A percentile compares a stretch with the other conserved stretches of the same genome.
Conservation (phyloP, 352 stramenopile species). For the Phytophthora cactorum region DNA sequence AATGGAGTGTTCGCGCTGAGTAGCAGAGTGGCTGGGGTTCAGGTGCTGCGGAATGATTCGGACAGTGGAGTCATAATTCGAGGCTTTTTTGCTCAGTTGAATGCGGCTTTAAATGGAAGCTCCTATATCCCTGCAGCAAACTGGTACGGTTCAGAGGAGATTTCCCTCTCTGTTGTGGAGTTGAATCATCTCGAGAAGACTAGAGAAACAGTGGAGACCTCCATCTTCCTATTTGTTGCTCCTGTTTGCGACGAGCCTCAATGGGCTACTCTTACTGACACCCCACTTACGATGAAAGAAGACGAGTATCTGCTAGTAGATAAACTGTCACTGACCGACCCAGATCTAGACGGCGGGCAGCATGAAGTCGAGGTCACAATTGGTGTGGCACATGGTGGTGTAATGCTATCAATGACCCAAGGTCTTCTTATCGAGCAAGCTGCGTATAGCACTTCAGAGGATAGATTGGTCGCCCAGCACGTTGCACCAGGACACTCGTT, state of each 20-base stretch:
- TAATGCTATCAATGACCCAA: constrained; percentile 56
- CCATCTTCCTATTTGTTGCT: constrained; percentile 48
- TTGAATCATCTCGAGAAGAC: constrained; percentile 10
- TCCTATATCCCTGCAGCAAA: constrained; percentile 53
- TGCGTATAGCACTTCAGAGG: constrained; percentile 25
- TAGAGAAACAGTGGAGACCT: constrained; percentile 5
- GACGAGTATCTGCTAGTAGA: constrained; percentile 49
- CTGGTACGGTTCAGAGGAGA: constrained; percentile 67
- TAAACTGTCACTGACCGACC: constrained; percentile 36
- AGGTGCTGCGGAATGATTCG: constrained; percentile 38
- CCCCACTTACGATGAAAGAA: constrained; percentile 46
- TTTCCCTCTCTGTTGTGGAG: constrained; percentile 45
- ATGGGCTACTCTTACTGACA: constrained; percentile 30
- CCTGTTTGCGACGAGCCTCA: constrained; percentile 62
- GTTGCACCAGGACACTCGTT: constrained; percentile 10
- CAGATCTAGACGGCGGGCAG: constrained; percentile 39
- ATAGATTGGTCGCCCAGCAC: constrained; percentile 22
- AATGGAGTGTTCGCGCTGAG: constrained; percentile 41
- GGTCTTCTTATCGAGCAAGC: constrained; percentile 40
- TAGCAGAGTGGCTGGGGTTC: constrained; percentile 24
- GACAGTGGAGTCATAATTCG: constrained; percentile 33
- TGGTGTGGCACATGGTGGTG: constrained; percentile 43
- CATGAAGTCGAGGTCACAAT: constrained; percentile 47
- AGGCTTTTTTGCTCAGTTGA: constrained; percentile 60
- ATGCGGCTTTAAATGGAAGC: constrained; percentile 57